These are phyloP conservation scores for Annona squamosa DNA, from an alignment of 164 flowering plant species.

Conservation along the genomic window DNA sequence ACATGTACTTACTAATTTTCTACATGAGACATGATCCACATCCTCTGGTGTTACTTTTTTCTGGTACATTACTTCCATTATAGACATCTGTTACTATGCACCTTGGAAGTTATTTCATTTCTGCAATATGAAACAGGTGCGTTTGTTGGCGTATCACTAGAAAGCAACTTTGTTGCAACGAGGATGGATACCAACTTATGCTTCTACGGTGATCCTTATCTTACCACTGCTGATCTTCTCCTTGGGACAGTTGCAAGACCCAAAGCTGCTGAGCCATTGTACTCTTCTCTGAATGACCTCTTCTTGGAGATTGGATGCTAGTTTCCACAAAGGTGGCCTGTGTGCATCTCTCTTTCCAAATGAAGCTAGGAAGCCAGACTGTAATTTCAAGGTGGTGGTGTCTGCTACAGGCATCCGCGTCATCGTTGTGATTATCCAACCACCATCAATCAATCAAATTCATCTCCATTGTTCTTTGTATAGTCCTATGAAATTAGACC, in stretches of 20 bases:
- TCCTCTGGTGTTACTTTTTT: too few relatives aligned
- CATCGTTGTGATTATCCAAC: background rate
- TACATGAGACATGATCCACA: too few relatives aligned
- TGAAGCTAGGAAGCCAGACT: background rate
- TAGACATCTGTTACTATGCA: too few relatives aligned
- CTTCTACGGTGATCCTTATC: constrained; percentile 94
- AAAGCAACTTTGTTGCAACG: constrained; percentile 81
- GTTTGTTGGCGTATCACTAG: constrained; percentile 86
- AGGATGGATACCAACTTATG: constrained; percentile 78
- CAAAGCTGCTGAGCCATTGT: constrained; percentile 78
- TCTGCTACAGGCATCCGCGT: background rate
- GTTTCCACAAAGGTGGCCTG: background rate
- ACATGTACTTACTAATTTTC: too few relatives aligned
- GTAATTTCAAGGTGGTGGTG: background rate
- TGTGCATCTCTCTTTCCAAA: background rate
- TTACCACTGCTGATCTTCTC: constrained; percentile 72
- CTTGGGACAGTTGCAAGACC: constrained; percentile 86
- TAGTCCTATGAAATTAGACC: background rate
- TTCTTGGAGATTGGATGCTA: constrained; percentile 22
- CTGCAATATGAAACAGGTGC: constrained; percentile 48
- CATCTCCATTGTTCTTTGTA: too few relatives aligned
- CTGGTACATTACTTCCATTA: too few relatives aligned
- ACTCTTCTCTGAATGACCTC: constrained; percentile 56
- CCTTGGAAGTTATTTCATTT: background rate
- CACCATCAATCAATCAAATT: background rate